Conservation (phyloP, 768 basidiomycete species). For the Infundibulicybe gibba region DNA sequence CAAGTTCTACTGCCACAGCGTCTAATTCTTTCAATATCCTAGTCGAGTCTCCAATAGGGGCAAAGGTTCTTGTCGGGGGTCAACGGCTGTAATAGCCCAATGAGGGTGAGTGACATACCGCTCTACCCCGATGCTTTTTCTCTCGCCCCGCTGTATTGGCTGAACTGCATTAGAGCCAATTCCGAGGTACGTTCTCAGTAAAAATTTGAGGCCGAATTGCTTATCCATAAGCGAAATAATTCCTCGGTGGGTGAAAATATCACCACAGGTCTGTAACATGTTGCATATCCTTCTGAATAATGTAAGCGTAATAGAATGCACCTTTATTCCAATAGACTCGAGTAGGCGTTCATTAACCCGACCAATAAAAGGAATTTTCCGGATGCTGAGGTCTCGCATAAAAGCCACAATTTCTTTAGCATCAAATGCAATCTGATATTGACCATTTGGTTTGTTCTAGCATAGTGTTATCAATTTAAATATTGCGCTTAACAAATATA, state of each 20-base stretch:
- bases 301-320: constrained; percentile 17
- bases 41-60: constrained; percentile 57
- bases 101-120: constrained; percentile 37
- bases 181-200: constrained; percentile 82
- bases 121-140: constrained; percentile 93
- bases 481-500: background rate
- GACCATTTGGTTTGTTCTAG: constrained; percentile 94
- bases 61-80: constrained; percentile 61
- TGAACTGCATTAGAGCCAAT: constrained; percentile 81
- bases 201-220: constrained; percentile 72
- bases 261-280: constrained; percentile 73
- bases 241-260: constrained; percentile 76
- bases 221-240: constrained; percentile 82
- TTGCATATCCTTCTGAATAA: background rate
- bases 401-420: constrained; percentile 62
- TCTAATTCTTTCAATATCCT: constrained; percentile 75
- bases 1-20: constrained; percentile 78
- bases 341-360: constrained; percentile 86
- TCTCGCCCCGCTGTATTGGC: constrained; percentile 72
- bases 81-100: background rate
- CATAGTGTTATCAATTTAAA: background rate
- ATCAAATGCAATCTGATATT: constrained; percentile 74
- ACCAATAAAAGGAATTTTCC: constrained; percentile 88
- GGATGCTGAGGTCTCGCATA: constrained; percentile 79
- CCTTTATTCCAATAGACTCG: constrained; percentile 86